A percentile compares a stretch with the other conserved stretches of the same genome.
These are phyloP conservation scores for Rosa hybrid DNA, from an alignment of 331 rosid genomes.

Conservation along the genomic window DNA sequence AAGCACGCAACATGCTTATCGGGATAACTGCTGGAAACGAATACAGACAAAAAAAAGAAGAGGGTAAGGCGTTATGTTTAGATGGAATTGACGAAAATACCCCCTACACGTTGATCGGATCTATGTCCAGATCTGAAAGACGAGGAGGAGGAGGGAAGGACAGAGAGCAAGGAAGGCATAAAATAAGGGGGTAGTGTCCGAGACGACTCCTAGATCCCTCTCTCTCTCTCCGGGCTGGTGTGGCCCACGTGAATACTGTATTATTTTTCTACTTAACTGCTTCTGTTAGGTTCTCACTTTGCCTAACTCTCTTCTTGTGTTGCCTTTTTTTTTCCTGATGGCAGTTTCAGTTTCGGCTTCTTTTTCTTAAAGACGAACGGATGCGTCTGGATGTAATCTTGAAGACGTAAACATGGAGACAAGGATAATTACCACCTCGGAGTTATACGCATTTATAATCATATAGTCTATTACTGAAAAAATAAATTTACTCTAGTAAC, in stretches of 20 bases:
- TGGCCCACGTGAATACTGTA: neutral
- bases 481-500: neutral
- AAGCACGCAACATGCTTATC: constrained; percentile 31
- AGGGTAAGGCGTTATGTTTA: neutral
- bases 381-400: neutral
- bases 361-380: neutral
- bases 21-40: constrained; percentile 31
- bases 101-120: constrained; percentile 4
- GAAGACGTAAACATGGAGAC: neutral
- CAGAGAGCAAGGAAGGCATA: constrained; percentile 3
- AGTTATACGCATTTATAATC: too few species aligned
- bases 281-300: neutral
- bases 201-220: neutral
- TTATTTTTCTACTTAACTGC: neutral
- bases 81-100: constrained; percentile 4
- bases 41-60: neutral
- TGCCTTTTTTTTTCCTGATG: neutral
- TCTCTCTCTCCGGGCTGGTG: neutral
- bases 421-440: neutral
- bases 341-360: neutral
- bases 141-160: constrained; percentile 3
- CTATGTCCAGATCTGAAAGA: constrained; percentile 7
- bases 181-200: neutral
- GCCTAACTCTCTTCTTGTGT: neutral
- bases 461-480: too few species aligned